phyloP scores from a whole-genome alignment of 345 rosid species.

The Gossypium stocksii region DNA sequence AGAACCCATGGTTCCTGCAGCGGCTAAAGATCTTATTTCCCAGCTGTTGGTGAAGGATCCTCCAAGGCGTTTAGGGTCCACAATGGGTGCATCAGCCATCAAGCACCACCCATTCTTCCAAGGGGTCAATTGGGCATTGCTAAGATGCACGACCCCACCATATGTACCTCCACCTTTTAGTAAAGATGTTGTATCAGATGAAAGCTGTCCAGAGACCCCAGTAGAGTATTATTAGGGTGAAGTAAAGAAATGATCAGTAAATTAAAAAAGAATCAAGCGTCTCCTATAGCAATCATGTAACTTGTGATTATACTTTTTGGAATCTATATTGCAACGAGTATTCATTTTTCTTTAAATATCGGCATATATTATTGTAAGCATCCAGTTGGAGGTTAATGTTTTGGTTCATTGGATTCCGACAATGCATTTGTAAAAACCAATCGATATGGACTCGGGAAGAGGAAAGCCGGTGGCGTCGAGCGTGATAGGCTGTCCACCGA shows the following conservation, averaged over 20 bases:
- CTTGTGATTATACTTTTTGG: not conserved
- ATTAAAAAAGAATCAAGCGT: not conserved
- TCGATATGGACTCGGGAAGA: constrained; percentile 4
- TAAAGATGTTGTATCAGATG: constrained; percentile 58
- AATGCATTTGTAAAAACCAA: not conserved
- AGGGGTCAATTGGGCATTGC: constrained; percentile 89
- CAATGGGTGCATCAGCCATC: constrained; percentile 77
- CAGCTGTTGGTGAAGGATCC: constrained; percentile 79
- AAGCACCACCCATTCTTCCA: constrained; percentile 79
- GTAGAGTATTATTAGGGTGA: constrained; percentile 64
- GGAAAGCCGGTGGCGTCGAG: constrained; percentile 15
- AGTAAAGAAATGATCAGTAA: constrained; percentile 7
- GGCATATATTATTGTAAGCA: not conserved
- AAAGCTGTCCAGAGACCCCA: constrained; percentile 61
- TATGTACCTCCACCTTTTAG: constrained; percentile 67
- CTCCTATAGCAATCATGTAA: not conserved
- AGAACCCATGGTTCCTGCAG: constrained; percentile 52
- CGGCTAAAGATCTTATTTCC: constrained; percentile 64
- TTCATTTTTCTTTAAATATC: not conserved
- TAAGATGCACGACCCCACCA: constrained; percentile 77
- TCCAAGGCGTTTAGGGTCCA: constrained; percentile 62
- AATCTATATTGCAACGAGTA: not conserved
- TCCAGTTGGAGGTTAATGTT: not conserved
- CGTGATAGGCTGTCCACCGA: constrained; percentile 14
- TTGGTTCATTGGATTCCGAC: constrained; percentile 6